phyloP scores from a whole-genome alignment of 148 eudicot genomes.

The Polygonum aviculare region DNA sequence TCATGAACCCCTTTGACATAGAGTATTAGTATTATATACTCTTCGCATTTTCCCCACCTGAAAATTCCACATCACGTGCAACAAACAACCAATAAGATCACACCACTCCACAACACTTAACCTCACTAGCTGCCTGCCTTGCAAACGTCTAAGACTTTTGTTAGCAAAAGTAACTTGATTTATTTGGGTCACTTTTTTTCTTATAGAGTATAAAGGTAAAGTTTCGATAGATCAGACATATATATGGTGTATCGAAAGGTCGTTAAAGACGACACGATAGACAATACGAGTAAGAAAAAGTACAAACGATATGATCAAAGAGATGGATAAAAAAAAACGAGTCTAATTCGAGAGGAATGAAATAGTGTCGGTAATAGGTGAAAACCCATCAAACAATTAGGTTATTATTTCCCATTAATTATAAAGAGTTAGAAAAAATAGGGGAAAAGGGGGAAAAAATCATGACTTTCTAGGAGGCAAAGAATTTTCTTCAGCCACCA shows the following conservation, averaged over 20 bases:
- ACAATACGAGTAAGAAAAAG: too few species aligned
- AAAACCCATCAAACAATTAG: too few species aligned
- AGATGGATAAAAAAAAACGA: too few species aligned
- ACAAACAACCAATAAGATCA: neutral
- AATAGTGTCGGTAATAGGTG: too few species aligned
- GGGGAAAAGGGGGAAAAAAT: neutral
- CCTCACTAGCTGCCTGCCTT: neutral
- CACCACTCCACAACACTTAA: neutral
- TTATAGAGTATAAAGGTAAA: too few species aligned
- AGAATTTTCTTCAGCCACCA: constrained; percentile 8
- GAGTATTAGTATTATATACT: too few species aligned
- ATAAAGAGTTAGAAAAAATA: neutral
- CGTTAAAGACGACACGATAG: too few species aligned
- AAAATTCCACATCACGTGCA: neutral
- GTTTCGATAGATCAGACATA: too few species aligned
- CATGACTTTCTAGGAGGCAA: neutral
- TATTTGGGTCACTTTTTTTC: neutral
- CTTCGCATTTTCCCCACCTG: neutral
- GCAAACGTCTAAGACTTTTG: neutral
- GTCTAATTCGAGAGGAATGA: too few species aligned
- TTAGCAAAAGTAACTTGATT: neutral
- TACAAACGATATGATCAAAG: too few species aligned
- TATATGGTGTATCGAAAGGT: too few species aligned
- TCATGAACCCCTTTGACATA: neutral
- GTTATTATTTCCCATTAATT: too few species aligned